phyloP scores from a whole-genome alignment of 1,284 basidiomycete species.

The Leccinum solheimii region DNA sequence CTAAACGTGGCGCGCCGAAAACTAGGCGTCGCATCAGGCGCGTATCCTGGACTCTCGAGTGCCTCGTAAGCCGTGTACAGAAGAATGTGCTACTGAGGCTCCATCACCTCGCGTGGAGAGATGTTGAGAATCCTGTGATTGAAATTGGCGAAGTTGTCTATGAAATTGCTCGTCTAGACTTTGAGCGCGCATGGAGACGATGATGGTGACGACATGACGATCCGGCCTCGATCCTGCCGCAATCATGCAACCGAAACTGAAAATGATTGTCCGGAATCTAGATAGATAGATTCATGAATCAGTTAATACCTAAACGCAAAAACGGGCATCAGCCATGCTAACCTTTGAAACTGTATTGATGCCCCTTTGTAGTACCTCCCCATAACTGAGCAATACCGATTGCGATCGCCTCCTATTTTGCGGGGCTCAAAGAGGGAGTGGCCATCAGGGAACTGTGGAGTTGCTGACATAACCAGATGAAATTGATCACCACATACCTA shows the following conservation, averaged over 20 bases:
- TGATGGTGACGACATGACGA: slow-evolving; percentile 9
- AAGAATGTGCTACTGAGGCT: slow-evolving; percentile 70
- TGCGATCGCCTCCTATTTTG: slow-evolving; percentile 57
- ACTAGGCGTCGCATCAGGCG: slow-evolving; percentile 23
- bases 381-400: slow-evolving; percentile 32
- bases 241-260: slow-evolving; percentile 42
- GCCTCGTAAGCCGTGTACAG: slow-evolving; percentile 67
- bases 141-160: slow-evolving; percentile 50
- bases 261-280: slow-evolving; percentile 66
- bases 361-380: no score
- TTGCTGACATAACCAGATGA: no score
- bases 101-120: slow-evolving; percentile 59
- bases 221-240: slow-evolving; percentile 15
- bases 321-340: background rate
- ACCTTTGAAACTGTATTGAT: no score
- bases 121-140: slow-evolving; percentile 72
- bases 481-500: no score
- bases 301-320: slow-evolving; percentile 1
- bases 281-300: slow-evolving; percentile 3
- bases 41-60: slow-evolving; percentile 67
- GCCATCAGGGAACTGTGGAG: no score
- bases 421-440: background rate
- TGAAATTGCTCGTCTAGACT: slow-evolving; percentile 35
- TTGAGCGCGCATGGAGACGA: slow-evolving; percentile 43
- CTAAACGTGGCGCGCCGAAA: slow-evolving; percentile 43